Percentiles rank a stretch among this genome's conserved stretches.
These are phyloP conservation scores for Ophiobolus disseminans DNA, from an alignment of 2,329 filamentous ascomycete genomes.

Conservation along the genomic window DNA sequence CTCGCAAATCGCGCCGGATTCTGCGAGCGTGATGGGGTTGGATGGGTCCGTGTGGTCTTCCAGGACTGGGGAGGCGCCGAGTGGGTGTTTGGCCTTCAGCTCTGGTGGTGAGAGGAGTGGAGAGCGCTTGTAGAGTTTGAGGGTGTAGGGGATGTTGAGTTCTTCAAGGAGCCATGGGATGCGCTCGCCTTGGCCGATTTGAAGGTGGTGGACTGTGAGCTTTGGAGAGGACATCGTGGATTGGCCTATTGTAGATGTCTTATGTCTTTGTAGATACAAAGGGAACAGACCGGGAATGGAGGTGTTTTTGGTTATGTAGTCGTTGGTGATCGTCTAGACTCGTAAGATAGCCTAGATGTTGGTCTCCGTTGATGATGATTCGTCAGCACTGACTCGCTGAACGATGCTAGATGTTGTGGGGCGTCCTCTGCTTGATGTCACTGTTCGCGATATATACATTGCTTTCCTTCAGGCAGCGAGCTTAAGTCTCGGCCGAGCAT, in stretches of 20 bases:
- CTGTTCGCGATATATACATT: no score
- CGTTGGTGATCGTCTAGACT: no score
- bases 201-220: constrained; percentile 48
- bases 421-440: no score
- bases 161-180: constrained; percentile 71
- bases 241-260: background rate
- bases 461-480: background rate
- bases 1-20: constrained; percentile 66
- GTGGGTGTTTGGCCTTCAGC: constrained; percentile 45
- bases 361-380: no score
- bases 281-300: no score
- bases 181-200: constrained; percentile 67
- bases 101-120: constrained; percentile 52
- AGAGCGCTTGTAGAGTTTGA: constrained; percentile 56
- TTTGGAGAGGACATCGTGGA: constrained; percentile 27
- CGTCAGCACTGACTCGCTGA: no score
- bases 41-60: constrained; percentile 56
- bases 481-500: no score
- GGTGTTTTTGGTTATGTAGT: no score
- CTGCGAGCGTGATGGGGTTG: constrained; percentile 62
- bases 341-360: no score
- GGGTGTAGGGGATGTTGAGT: constrained; percentile 62
- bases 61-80: constrained; percentile 67
- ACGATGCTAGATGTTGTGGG: no score
- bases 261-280: no score